Base-by-base conservation (phyloP, 73 alveolate species). In the Blepharisma japonicum region DNA sequence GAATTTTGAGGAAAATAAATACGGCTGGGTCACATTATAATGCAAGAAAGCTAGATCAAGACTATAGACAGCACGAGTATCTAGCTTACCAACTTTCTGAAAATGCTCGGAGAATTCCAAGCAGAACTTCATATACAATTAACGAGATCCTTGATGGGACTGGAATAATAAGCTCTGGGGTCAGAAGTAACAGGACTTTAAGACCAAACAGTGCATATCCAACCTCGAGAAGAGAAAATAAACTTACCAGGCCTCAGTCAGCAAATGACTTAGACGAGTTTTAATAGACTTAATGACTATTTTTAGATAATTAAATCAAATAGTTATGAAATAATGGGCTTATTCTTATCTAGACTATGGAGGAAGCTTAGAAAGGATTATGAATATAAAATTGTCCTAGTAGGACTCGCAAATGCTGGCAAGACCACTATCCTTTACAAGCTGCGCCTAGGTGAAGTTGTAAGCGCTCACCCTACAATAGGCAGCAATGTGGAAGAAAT, bases 401-500 rank as follows among this genome's bases (percentile, higher is more conserved):
- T 94, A 23, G 98, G 98, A 6, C 81, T 94, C 74, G 94, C 86
- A 81, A 94, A 94, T 77, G 97, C 97, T 11, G 98, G 98, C 71
- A 94, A 94, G 86, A 94, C 98, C 11, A 91, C 97, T 27, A 94
- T 94, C 77, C 90, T 94, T 49, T 94, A 94, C 86, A 82, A 90
- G 72, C 86, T 94, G 54, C 87, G 78, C 18, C 67, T 79, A 9
- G 87, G 87, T 32, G 95, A 94, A 83, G 96, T 94, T 3, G 90
- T 94, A n/a, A 87, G 85, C 71, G 92, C 98, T 27, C 93, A 93
- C 71, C 98, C 98, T 3, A 94, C 98, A 51, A 90, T 94, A 32
- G 98, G 98, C 45, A 82, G 95, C 68, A 94, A 94, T 71, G 97
- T 92, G 38, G 98, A 92, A 72, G 98, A 92, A 77, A 90, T 92